Evolutionary conservation across 148 eudicot species (phyloP), one percentile per base, ranked within the genome.

Genomic region (Rhododendron griersonianum): DNA sequence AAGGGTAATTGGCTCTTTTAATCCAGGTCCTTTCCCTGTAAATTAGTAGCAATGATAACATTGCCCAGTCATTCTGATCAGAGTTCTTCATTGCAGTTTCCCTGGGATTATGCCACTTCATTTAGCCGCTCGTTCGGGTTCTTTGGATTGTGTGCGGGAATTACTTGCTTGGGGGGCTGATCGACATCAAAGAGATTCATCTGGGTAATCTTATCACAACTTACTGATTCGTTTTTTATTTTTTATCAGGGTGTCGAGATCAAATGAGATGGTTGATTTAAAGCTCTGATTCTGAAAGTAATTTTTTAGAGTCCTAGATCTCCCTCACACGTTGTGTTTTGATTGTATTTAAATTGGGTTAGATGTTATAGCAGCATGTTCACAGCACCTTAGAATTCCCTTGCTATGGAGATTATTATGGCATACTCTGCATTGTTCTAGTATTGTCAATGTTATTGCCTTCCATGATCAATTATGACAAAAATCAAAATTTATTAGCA

Each of bases 131-230:
- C 86, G 88, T 14, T 83, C 86, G 74, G 90, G 90, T 23, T 88
- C 90, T 2, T 45, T 88, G 88, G 90, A 88, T 67, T 88, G 90
- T 69, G 90, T 88, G 37, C 87, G 88, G 39, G 86, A 88, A 53
- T 83, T 88, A 47, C 86, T 88, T 75, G 90, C 87, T 47, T 80
- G 85, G 85, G 90, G 88, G 13, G 90, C 88, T 47, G 90, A 88
- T 81, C 80, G 88, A 33, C 90, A 63, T 48, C 88, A 86, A 48
- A 51, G 86, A 53, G 90, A 88, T 61, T 83, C 88, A 82, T 86
- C 86, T 75, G 90, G 90, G 90, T 88, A 82, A 88, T 77, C 21
- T 23, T 86, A 18, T 21, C 6, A 11, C 30, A n/a, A 25, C 2
- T 14, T 37, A 3, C 28, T 16, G n/a, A 48, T 41, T 14, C 3